phyloP scores from a whole-genome alignment of 257 asterid species.

The Solanum lycopersicoides region DNA sequence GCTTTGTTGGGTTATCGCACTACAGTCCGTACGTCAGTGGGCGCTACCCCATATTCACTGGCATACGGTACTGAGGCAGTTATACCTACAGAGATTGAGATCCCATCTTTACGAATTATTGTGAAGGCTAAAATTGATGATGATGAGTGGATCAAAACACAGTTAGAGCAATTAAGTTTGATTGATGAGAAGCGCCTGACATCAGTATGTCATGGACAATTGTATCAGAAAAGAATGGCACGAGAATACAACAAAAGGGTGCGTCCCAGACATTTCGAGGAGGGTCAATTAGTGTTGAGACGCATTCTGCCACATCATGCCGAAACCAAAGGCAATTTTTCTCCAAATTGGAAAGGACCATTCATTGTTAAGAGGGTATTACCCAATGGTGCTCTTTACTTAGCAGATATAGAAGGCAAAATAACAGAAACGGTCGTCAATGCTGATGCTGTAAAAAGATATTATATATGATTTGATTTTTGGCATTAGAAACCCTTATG shows the following conservation, averaged over 20 bases:
- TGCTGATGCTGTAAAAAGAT: not conserved
- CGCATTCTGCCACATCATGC: rapidly evolving
- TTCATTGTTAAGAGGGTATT: not conserved
- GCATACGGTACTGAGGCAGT: too few relatives aligned
- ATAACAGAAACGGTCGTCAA: not conserved
- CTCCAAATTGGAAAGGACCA: not conserved
- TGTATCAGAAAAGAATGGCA: not conserved
- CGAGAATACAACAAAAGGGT: not conserved
- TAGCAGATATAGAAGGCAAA: not conserved
- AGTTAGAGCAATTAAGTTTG: too few relatives aligned
- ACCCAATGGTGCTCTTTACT: not conserved
- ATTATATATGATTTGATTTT: not conserved
- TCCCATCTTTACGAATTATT: too few relatives aligned
- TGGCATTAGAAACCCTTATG: rapidly evolving
- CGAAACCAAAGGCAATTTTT: not conserved
- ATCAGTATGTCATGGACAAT: not conserved
- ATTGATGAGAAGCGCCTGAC: too few relatives aligned
- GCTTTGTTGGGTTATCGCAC: too few relatives aligned
- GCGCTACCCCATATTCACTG: too few relatives aligned
- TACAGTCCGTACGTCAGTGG: too few relatives aligned
- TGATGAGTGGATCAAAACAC: too few relatives aligned
- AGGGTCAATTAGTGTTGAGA: not conserved
- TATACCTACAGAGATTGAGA: too few relatives aligned
- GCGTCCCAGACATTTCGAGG: rapidly evolving
- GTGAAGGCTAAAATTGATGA: not conserved